Conservation (phyloP, 2,329 filamentous ascomycete species). For the Talaromyces sp. region DNA sequence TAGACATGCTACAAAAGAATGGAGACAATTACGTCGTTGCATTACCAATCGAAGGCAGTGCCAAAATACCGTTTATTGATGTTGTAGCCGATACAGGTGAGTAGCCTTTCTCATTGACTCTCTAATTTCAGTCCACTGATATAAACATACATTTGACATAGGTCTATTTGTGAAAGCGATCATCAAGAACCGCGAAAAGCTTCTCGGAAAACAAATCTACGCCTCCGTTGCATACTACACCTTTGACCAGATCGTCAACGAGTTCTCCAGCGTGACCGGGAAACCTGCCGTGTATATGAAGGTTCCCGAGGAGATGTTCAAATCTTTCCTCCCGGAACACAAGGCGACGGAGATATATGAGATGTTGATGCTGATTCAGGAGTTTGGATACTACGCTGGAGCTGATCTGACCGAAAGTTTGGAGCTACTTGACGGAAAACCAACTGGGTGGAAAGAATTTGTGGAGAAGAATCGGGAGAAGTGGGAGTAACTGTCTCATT, state of each 20-base stretch:
- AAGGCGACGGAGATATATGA: slow-evolving; percentile 47
- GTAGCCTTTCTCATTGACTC: slow-evolving; percentile 22
- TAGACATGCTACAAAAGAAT: slow-evolving; percentile 25
- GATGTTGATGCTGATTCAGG: slow-evolving; percentile 50
- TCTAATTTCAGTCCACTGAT: not conserved
- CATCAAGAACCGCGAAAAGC: slow-evolving; percentile 38
- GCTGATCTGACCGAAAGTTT: slow-evolving; percentile 24
- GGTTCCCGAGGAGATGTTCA: slow-evolving; percentile 22
- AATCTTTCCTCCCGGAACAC: slow-evolving; percentile 19
- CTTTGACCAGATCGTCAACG: slow-evolving; percentile 35
- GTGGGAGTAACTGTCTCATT: not conserved
- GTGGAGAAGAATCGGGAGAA: slow-evolving; percentile 15
- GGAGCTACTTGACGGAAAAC: slow-evolving; percentile 22
- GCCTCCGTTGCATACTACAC: slow-evolving; percentile 41
- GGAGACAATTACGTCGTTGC: slow-evolving; percentile 25
- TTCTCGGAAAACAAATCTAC: slow-evolving; percentile 41
- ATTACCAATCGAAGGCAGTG: slow-evolving; percentile 23
- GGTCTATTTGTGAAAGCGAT: slow-evolving; percentile 26
- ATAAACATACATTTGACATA: not conserved
- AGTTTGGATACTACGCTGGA: slow-evolving; percentile 52
- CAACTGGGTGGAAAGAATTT: slow-evolving; percentile 23
- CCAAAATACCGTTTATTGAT: slow-evolving; percentile 43
- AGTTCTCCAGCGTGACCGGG: slow-evolving; percentile 38
- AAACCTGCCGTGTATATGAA: slow-evolving; percentile 26
- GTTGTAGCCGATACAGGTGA: slow-evolving; percentile 43